A percentile compares a stretch with the other conserved stretches of the same genome.
Conservation (phyloP, 495 filamentous ascomycete genomes). For the Penicillium soppii region DNA sequence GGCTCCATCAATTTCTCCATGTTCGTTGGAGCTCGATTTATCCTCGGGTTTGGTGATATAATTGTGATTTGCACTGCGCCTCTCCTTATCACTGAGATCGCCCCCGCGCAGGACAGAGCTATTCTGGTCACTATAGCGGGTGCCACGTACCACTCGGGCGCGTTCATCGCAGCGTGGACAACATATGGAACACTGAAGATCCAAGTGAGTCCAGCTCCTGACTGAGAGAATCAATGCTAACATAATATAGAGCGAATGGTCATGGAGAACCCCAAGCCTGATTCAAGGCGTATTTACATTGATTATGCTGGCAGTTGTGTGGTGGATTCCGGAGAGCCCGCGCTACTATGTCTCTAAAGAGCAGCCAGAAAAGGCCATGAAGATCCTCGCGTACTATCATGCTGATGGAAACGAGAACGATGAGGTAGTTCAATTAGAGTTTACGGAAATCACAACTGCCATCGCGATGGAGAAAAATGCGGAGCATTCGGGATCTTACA, state of each 20-base stretch:
- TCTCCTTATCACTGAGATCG: slow-evolving; percentile 19
- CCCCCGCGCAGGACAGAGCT: slow-evolving; percentile 15
- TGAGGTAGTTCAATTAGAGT: slow-evolving; percentile 30
- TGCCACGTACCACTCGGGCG: slow-evolving; percentile 16
- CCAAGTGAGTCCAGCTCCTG: slow-evolving; percentile 6
- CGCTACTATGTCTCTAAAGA: slow-evolving; percentile 33
- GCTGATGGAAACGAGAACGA: slow-evolving; percentile 27
- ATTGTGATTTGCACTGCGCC: slow-evolving; percentile 19
- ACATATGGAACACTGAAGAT: slow-evolving; percentile 24
- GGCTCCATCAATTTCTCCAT: slow-evolving; percentile 17
- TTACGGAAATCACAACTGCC: slow-evolving; percentile 34
- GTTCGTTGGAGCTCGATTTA: slow-evolving; percentile 21
- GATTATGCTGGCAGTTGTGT: slow-evolving; percentile 13
- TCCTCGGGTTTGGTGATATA: slow-evolving; percentile 19
- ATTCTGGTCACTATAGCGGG: slow-evolving; percentile 15
- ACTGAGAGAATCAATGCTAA: neutral
- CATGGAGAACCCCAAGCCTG: slow-evolving; percentile 13
- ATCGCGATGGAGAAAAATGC: slow-evolving; percentile 34
- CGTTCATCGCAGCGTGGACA: slow-evolving; percentile 20
- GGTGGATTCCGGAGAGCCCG: slow-evolving; percentile 17
- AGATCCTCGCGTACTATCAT: slow-evolving; percentile 36
- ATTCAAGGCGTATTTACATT: slow-evolving; percentile 13
- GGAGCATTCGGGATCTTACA: slow-evolving; percentile 32
- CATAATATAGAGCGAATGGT: slow-evolving; percentile 14
- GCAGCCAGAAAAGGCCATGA: slow-evolving; percentile 36